Base-by-base conservation (phyloP, 2,329 filamentous ascomycete genomes). In the Pseudopyricularia javanii region DNA sequence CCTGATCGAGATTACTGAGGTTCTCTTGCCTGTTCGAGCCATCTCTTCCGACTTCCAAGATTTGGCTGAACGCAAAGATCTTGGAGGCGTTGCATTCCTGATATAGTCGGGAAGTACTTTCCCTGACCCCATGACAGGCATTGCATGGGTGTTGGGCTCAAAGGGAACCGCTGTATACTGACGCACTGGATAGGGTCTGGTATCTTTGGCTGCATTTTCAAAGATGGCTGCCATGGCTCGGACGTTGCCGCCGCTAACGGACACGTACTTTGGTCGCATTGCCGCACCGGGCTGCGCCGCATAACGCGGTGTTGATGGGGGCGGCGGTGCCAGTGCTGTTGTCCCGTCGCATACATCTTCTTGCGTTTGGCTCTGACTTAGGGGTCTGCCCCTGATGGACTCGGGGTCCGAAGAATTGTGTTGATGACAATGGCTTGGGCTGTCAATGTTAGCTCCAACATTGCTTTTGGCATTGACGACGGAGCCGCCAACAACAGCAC, bases 211-310 rank as follows among this genome's bases (percentile, higher is more conserved):
- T 6, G 62, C 64, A 40, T 59, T 68, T 56, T 80, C 74, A 60
- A 78, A 78, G 59, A 71, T 68, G 34, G 75, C 75, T 4, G 75
- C 70, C 67, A 80, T 76, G 2, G 73, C 74, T 57, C 65, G 74
- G 12, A 78, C 75, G 3, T 45, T 52, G 26, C 50, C 50, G 35
- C 49, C 49, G 43, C 49, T 51, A 51, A 51, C 49, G 34, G 49
- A 51, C 12, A 47, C 40, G 50, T 32, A 22, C 26, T 28, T 51
- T n/a, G 33, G 50, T 11, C 22, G 50, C 50, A 43, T 50, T 11
- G 11, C 48, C 12, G 17, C 20, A 17, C 48, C 32, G 32, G 48
- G 48, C 6, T 14, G 34, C 15, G 32, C 14, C n/a, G 48, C 32
- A 20, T 34, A 26, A n/a, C 20, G 32, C 15, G 20, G 32, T 11